These are phyloP conservation scores for Chalara sp. DNA, from an alignment of 2,329 filamentous ascomycete genomes.

Conservation along the genomic window DNA sequence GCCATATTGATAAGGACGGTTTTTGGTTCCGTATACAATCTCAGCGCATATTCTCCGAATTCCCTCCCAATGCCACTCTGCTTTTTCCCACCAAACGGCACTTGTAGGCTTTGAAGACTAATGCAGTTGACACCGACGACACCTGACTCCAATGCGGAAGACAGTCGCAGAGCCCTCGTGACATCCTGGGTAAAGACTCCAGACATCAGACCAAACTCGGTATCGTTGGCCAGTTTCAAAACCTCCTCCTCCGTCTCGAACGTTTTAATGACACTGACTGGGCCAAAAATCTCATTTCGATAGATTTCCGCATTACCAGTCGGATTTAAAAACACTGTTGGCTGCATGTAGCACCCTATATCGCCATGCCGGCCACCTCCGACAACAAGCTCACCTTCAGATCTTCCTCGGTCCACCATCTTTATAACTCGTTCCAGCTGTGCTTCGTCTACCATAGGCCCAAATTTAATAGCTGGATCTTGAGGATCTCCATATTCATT, in stretches of 20 bases:
- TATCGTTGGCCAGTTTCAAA: conserved; percentile 53
- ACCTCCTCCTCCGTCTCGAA: too few species aligned
- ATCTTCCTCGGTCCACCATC: conserved; percentile 1
- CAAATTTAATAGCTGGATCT: neutral
- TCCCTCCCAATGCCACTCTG: conserved; percentile 7
- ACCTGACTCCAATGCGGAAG: conserved; percentile 43
- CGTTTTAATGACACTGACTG: conserved; percentile 36
- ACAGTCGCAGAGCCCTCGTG: conserved; percentile 35
- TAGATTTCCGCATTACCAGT: conserved; percentile 1
- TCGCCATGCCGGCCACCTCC: neutral
- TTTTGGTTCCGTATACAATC: conserved; percentile 8
- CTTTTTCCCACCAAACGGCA: conserved; percentile 11
- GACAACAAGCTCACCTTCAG: neutral
- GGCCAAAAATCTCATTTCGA: conserved; percentile 53
- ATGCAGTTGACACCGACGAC: conserved; percentile 26
- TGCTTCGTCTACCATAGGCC: conserved; percentile 6
- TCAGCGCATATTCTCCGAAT: neutral
- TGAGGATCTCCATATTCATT: neutral
- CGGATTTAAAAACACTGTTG: conserved; percentile 7
- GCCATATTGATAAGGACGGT: conserved; percentile 9
- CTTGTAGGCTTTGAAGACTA: neutral
- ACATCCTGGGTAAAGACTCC: too few species aligned
- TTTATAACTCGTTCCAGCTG: conserved; percentile 6
- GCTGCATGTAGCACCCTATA: conserved; percentile 7
- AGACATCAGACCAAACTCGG: conserved; percentile 53